Evolutionary conservation across 495 filamentous ascomycete genomes (phyloP), one percentile per base, ranked within the genome.

Genomic region (Penicilliopsis zonata): DNA sequence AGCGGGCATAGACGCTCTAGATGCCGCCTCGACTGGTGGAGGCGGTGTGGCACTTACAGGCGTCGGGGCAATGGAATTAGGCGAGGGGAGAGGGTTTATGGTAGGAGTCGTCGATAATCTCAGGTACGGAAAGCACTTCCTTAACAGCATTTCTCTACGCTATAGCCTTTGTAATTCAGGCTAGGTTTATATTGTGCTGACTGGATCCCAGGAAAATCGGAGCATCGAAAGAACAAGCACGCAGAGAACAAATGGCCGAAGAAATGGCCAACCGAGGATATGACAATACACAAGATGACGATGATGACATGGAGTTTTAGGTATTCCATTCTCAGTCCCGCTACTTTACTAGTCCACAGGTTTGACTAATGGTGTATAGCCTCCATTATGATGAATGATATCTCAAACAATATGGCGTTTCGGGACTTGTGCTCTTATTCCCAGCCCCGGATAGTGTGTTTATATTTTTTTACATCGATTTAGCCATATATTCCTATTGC

Each of bases 21-120:
- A 88, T 47, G 74, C 74, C 9, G 69, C 74, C 2, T 50, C 64
- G 22, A 51, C 38, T 9, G 61, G 50, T n/a, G 80, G 73, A 2
- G 82, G 80, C 13, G 72, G 84, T 27, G 67, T 82, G 15, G 73
- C 72, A 22, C 53, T 98, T 59, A 80, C 78, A 4, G 87, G 87
- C 9, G 76, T 95, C 9, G 90, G 90, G 2, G 78, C 78, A 2
- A 82, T 98, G 78, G 90, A 98, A 65, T 53, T 95, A 32, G 74
- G 78, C 0, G 92, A 95, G 54, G 80, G 78, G 31, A 70, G 90
- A 43, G 82, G 72, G 1, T 95, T 95, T 48, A 72, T 95, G 42
- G 50, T 72, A 15, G 82, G 82, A 1, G 83, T 94, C 6, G 76
- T 95, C 40, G 88, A 98, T 59, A 81, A 80, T 17, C 67, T 96